A percentile compares a stretch with the other conserved stretches of the same genome.
These are phyloP conservation scores for Stemphylium beticola DNA, from an alignment of 2,329 filamentous ascomycete genomes.

Conservation along the genomic window DNA sequence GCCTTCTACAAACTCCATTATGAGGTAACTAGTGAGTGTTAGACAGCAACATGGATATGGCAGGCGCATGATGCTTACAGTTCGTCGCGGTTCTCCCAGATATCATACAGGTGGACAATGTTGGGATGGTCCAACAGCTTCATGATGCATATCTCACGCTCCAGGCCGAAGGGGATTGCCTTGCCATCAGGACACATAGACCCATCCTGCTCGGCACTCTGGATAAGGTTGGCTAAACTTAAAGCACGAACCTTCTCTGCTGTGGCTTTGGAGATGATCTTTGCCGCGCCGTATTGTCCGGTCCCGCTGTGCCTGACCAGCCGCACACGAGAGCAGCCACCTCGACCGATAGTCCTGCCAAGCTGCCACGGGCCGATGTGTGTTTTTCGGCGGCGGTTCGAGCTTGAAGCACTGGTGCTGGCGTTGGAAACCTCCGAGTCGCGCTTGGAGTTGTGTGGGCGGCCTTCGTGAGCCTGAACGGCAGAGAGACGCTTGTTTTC, in stretches of 20 bases:
- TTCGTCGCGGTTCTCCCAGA: conserved; percentile 96
- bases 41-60: conserved; percentile 6
- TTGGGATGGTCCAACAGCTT: conserved; percentile 95
- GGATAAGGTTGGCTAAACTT: conserved; percentile 82
- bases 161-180: conserved; percentile 84
- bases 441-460: conserved; percentile 56
- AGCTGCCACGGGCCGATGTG: conserved; percentile 94
- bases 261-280: conserved; percentile 85
- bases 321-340: conserved; percentile 86
- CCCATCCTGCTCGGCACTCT: conserved; percentile 68
- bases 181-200: conserved; percentile 62
- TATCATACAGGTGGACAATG: conserved; percentile 92
- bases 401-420: conserved; percentile 59
- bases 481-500: conserved; percentile 63
- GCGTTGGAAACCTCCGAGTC: conserved; percentile 61
- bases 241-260: conserved; percentile 82
- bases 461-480: conserved; percentile 54
- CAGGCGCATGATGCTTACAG: conserved; percentile 67
- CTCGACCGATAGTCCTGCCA: conserved; percentile 85
- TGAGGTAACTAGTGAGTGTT: conserved; percentile 72
- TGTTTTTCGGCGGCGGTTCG: conserved; percentile 64
- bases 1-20: conserved; percentile 88
- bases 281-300: conserved; percentile 84
- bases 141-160: conserved; percentile 95
- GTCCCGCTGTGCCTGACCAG: conserved; percentile 81